Evolutionary conservation across 768 basidiomycete species (phyloP), one percentile per base, ranked within the genome.

Genomic region (Leccinum disarticulatum): DNA sequence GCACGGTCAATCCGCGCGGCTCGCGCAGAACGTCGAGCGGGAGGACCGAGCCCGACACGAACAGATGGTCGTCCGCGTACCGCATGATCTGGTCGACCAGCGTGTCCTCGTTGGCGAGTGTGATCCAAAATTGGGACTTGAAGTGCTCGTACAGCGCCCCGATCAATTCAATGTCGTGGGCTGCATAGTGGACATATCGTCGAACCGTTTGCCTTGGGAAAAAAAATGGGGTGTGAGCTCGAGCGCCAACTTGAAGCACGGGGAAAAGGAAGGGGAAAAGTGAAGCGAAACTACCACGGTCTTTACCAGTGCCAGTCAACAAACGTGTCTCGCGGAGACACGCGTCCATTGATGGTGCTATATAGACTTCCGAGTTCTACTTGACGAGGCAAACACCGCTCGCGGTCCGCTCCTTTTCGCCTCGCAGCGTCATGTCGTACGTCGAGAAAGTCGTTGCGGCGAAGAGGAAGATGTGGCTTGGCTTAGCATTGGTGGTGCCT

Each of bases 111-210:
- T 64, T 68, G 41, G 3, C 3, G 0, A 46, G n/a, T 0, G 66
- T 73, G 58, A 70, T 69, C 68, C 70, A 71, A 0, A 51, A 54
- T 8, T 61, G 19, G 28, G 61, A n/a, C 6, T 61, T 61, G 57
- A 80, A 80, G 51, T 73, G 64, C 5, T 69, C 65, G 64, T 76
- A 76, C n/a, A n/a, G n/a, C 1, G 66, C 59, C 13, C 64, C 69
- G 56, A 81, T 75, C 58, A 78, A 69, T 33, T 71, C 68, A 50
- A 80, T 74, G 65, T 81, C 79, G 61, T 75, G 73, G 4, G 78
- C 77, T 6, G 67, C 19, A 38, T 31, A 81, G 70, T 1, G 79
- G 79, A 5, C 79, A 81, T 35, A 70, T 57, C 1, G 47, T 60
- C 30, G 67, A 70, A 0, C 71, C 68, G 8, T 66, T 60, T 2